Percentiles rank a stretch among this genome's conserved stretches.
phyloP scores from a whole-genome alignment of 2,329 filamentous ascomycete genomes.

The Macroventuria anomochaeta region DNA sequence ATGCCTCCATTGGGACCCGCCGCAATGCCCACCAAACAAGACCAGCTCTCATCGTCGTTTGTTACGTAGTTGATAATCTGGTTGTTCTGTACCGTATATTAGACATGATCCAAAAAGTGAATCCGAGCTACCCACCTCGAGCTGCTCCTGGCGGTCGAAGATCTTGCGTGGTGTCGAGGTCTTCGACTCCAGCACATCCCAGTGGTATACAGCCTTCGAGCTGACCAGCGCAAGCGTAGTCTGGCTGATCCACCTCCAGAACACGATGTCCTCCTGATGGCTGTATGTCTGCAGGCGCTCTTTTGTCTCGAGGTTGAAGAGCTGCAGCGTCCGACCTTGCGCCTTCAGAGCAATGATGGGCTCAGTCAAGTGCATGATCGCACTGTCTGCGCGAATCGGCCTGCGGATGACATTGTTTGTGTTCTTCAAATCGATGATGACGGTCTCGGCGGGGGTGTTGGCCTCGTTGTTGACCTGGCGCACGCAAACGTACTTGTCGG shows the following conservation, averaged over 20 bases:
- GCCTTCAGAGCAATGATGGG: constrained; percentile 97
- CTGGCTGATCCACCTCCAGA: constrained; percentile 99
- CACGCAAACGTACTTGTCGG: constrained; percentile 94
- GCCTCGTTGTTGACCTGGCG: constrained; percentile 86
- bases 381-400: constrained; percentile 98
- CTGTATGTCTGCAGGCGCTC: constrained; percentile 95
- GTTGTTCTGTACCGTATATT: constrained; percentile 67
- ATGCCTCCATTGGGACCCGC: constrained; percentile 92
- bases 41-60: constrained; percentile 96
- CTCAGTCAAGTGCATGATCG: constrained; percentile 98
- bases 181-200: constrained; percentile 89
- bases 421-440: constrained; percentile 98
- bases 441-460: constrained; percentile 84
- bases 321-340: constrained; percentile 91
- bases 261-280: constrained; percentile 96
- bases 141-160: constrained; percentile 92
- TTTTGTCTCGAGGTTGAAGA: constrained; percentile 93
- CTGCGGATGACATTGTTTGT: constrained; percentile 92
- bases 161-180: constrained; percentile 82
- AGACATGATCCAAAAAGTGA: neutral
- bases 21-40: constrained; percentile 95
- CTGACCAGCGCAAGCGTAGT: constrained; percentile 88
- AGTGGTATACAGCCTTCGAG: constrained; percentile 90
- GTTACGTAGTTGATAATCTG: constrained; percentile 99
- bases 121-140: constrained; percentile 66